Evolutionary conservation across 768 basidiomycete species (phyloP).

Genomic region (Boletellus ananiceps): DNA sequence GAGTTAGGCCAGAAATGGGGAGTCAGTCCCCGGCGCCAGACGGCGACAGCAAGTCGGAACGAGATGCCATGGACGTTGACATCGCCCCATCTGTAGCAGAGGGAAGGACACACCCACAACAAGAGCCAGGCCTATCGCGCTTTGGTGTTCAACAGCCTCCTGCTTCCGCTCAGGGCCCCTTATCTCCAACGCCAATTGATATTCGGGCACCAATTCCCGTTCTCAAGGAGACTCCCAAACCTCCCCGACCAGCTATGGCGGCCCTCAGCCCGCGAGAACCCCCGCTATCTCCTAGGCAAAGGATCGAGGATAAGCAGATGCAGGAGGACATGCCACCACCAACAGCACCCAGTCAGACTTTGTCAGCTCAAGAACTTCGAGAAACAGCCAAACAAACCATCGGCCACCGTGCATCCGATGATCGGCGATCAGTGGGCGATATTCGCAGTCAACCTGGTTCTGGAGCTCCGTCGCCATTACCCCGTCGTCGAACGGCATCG

Average conservation of each 20-base stretch:
- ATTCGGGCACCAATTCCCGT: constrained; percentile 12
- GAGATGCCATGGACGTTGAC: constrained; percentile 38
- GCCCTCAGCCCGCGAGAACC: constrained; percentile 31
- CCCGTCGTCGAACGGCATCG: constrained; percentile 60
- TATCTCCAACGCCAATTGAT: constrained; percentile 15
- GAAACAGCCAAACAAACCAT: constrained; percentile 74
- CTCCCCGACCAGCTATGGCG: constrained; percentile 14
- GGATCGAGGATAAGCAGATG: constrained; percentile 37
- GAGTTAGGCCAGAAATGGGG: constrained; percentile 40
- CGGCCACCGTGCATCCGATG: constrained; percentile 36
- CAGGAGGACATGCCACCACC: constrained; percentile 72
- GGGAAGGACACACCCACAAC: constrained; percentile 20
- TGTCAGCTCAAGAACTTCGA: constrained; percentile 72
- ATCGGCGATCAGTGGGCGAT: constrained; percentile 34
- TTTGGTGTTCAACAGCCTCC: constrained; percentile 19
- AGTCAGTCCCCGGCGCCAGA: constrained; percentile 35
- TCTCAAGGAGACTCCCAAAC: constrained; percentile 18
- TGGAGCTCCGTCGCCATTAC: constrained; percentile 46
- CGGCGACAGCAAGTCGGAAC: constrained; percentile 23
- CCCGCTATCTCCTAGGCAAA: constrained; percentile 38
- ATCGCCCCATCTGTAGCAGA: constrained; percentile 15
- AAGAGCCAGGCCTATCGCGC: constrained; percentile 18
- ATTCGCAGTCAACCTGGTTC: constrained; percentile 48
- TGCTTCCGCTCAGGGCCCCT: constrained; percentile 9
- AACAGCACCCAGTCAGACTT: constrained; percentile 69